These are phyloP conservation scores for Gymnopilus dilepis DNA, from an alignment of 768 basidiomycete species.

Conservation along the genomic window DNA sequence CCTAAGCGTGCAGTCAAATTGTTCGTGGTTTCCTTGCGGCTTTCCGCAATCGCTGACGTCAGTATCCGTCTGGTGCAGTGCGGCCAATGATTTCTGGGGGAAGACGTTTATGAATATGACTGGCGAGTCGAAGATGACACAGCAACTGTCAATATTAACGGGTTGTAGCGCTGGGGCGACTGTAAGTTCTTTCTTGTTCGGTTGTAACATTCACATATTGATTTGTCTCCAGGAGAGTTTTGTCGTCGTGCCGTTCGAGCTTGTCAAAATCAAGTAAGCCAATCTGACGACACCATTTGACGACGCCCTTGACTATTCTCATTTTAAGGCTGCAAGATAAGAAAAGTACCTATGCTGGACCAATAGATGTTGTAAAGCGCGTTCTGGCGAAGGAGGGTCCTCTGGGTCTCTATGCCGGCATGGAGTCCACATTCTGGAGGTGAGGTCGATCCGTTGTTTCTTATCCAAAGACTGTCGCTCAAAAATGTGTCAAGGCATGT, in stretches of 20 bases:
- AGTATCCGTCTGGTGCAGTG: conserved; percentile 33
- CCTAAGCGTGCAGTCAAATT: conserved; percentile 98
- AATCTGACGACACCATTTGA: background rate
- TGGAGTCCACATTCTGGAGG: conserved; percentile 99
- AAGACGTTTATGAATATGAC: conserved; percentile 66
- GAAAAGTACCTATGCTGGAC: conserved; percentile 86
- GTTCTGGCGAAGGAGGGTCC: conserved; percentile 79
- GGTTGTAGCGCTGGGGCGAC: conserved; percentile 96
- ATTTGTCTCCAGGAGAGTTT: conserved; percentile 70
- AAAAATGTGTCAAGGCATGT: conserved; percentile 57
- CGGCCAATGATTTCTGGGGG: conserved; percentile 96
- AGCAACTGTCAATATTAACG: conserved; percentile 84
- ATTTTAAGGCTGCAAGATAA: conserved; percentile 89
- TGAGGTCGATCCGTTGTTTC: conserved; percentile 32
- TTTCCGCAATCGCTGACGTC: background rate
- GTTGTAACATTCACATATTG: background rate
- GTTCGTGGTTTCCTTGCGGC: conserved; percentile 43
- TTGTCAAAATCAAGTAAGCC: conserved; percentile 83
- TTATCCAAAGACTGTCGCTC: conserved; percentile 2
- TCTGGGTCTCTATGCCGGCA: conserved; percentile 88
- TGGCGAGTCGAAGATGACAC: conserved; percentile 87
- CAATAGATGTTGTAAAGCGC: conserved; percentile 88
- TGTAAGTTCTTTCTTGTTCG: conserved; percentile 32
- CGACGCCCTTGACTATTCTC: background rate
- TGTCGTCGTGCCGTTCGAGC: conserved; percentile 95